A percentile compares a stretch with the other conserved stretches of the same genome.
phyloP scores from a whole-genome alignment of 805 yeast genomes.

The Teunomyces aglyptinius region DNA sequence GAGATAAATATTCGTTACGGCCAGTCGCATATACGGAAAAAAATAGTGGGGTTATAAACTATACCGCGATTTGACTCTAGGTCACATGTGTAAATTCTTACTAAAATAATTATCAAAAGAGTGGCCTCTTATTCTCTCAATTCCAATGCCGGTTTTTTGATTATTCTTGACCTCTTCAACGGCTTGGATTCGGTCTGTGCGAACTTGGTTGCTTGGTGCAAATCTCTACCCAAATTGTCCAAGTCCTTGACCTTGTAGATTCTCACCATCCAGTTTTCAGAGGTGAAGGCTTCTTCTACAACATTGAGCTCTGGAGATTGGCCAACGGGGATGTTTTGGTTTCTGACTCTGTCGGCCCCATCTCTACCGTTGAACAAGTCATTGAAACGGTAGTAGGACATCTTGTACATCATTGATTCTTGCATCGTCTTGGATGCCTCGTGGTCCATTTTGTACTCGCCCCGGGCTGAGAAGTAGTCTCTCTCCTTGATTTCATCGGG shows the following conservation, averaged over 20 bases:
- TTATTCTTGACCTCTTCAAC: slow-evolving; percentile 39
- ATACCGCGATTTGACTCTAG: neutral
- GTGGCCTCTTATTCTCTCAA: slow-evolving; percentile 36
- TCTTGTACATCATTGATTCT: slow-evolving; percentile 88
- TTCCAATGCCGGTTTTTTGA: slow-evolving; percentile 56
- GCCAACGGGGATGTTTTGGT: slow-evolving; percentile 62
- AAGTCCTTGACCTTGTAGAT: slow-evolving; percentile 86
- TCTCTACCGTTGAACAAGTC: slow-evolving; percentile 63
- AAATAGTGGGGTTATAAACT: neutral
- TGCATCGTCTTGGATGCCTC: slow-evolving; percentile 83
- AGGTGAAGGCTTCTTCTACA: slow-evolving; percentile 90
- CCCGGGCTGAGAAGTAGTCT: slow-evolving; percentile 75
- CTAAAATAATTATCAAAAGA: neutral
- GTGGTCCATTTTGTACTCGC: slow-evolving; percentile 86
- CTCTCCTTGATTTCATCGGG: slow-evolving; percentile 95
- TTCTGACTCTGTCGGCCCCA: slow-evolving; percentile 83
- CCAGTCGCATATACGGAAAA: neutral
- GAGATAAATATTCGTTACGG: neutral
- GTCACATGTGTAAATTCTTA: neutral
- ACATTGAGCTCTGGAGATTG: slow-evolving; percentile 59
- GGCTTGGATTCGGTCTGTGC: slow-evolving; percentile 34
- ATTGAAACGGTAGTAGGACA: slow-evolving; percentile 84
- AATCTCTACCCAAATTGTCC: slow-evolving; percentile 83
- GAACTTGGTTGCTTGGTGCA: slow-evolving; percentile 54
- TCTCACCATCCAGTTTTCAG: slow-evolving; percentile 96